Evolutionary conservation across 2,329 filamentous ascomycete species (phyloP), one percentile per base, ranked within the genome.

Genomic region (Botrytis pseudocinerea): DNA sequence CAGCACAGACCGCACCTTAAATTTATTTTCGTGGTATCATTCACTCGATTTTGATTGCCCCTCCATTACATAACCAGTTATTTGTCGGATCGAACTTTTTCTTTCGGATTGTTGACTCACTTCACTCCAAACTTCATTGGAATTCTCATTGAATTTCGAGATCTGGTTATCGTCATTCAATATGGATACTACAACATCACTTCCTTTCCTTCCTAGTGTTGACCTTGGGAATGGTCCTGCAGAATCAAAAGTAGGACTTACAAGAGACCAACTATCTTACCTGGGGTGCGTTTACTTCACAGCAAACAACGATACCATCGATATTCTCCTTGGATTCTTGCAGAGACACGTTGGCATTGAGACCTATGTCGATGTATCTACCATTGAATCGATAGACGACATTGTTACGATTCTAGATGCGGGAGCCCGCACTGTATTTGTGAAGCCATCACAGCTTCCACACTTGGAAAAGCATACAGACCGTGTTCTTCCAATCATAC

Each of bases 351-450:
- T 85, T 73, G 85, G 87, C 48, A 86, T 88, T 76, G 85, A 87
- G 76, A 88, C 93, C 76, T 94, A 92, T 81, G 88, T 97, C 77
- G 93, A 97, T 78, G 94, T 91, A 69, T 91, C 92, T 7, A 83
- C 84, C 35, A 86, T 98, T 57, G 82, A 88, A 46, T 90, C 90
- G 18, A 85, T 85, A 72, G 91, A 94, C 77, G 92, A 97, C 76
- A 85, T 98, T 51, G 84, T 95, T 71, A 88, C 92, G 64, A 87
- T 98, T 51, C 89, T 99, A 72, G 93, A 99, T 81, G 89, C 90
- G 76, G 96, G 96, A 74, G 94, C 94, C 10, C 89, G 90, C 70
- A 96, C 92, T 81, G 91, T 96, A 75, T 96, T 98, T 81, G 92
- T 97, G 69, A 87, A 88, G 28, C 87, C 90, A 65, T 86, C 90